A percentile compares a stretch with the other conserved stretches of the same genome.
Conservation (phyloP, 306 rosid genomes). For the Cucurbita argyrosperma region DNA sequence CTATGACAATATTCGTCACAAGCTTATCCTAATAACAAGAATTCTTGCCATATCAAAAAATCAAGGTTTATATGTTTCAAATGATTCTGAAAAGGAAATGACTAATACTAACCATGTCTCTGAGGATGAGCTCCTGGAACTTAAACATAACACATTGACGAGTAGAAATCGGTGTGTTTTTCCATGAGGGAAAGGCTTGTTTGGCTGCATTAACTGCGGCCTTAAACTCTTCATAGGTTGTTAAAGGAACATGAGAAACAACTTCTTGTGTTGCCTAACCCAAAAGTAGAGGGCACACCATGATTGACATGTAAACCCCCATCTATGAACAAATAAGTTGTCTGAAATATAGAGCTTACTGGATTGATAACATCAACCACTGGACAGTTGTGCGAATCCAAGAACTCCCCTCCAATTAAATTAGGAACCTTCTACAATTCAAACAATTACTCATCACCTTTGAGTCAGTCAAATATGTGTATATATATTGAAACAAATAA, state of each 20-base stretch:
- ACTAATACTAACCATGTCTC: conserved; percentile 47
- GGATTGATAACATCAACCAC: conserved; percentile 45
- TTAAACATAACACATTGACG: conserved; percentile 61
- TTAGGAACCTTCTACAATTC: conserved; percentile 55
- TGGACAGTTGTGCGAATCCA: conserved; percentile 37
- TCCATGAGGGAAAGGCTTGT: conserved; percentile 62
- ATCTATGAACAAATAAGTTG: neutral
- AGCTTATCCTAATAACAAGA: conserved; percentile 45
- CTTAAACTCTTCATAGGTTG: conserved; percentile 60
- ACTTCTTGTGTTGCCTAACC: conserved; percentile 67
- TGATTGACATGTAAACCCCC: neutral
- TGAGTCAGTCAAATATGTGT: neutral
- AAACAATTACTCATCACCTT: conserved; percentile 15
- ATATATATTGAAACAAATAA: neutral
- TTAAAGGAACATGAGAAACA: conserved; percentile 57
- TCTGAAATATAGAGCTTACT: conserved; percentile 29
- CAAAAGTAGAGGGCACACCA: conserved; percentile 13
- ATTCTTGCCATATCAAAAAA: conserved; percentile 1
- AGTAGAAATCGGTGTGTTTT: conserved; percentile 35
- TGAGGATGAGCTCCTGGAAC: conserved; percentile 54
- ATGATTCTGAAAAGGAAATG: neutral
- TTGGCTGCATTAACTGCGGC: conserved; percentile 62
- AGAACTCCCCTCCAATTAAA: conserved; percentile 48
- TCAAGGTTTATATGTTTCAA: conserved; percentile 1
- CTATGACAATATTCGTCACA: conserved; percentile 37